phyloP scores from a whole-genome alignment of 2,329 filamentous ascomycete genomes.

The Sporothrix globosa region DNA sequence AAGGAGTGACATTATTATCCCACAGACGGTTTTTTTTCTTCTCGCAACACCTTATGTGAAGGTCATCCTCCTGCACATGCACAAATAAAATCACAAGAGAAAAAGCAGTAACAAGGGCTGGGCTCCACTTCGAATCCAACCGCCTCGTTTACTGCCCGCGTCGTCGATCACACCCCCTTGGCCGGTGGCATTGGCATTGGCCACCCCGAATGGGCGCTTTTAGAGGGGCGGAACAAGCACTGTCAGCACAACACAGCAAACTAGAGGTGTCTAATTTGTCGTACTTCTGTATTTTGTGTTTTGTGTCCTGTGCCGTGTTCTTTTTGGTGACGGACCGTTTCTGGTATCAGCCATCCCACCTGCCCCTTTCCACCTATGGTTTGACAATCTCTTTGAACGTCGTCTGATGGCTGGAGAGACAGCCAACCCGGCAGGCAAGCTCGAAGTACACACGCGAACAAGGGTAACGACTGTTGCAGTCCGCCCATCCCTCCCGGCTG shows the following conservation, averaged over 20 bases:
- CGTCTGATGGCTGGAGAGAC: background rate
- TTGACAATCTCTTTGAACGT: background rate
- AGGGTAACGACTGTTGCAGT: background rate
- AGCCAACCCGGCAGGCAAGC: background rate
- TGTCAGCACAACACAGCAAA: background rate
- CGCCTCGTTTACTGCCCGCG: constrained; percentile 27
- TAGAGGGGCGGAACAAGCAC: constrained; percentile 22
- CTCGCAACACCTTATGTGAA: background rate
- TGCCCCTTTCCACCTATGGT: background rate
- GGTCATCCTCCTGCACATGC: constrained; percentile 15
- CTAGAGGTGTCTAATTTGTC: background rate
- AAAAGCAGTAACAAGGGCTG: constrained; percentile 13
- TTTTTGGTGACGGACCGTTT: background rate
- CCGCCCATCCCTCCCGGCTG: background rate
- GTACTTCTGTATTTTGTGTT: background rate
- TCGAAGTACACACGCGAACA: background rate
- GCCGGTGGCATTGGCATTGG: constrained; percentile 19
- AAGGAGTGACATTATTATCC: too few species aligned
- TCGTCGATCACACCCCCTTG: constrained; percentile 31
- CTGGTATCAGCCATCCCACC: constrained; percentile 7
- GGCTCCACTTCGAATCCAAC: constrained; percentile 28
- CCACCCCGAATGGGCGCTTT: background rate
- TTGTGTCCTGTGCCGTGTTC: background rate
- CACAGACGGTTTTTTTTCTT: too few species aligned
- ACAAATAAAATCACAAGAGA: constrained; percentile 4